Evolutionary conservation across 2,329 filamentous ascomycete genomes (phyloP), one percentile per base, ranked within the genome.

Genomic region (Lithohypha guttulata): DNA sequence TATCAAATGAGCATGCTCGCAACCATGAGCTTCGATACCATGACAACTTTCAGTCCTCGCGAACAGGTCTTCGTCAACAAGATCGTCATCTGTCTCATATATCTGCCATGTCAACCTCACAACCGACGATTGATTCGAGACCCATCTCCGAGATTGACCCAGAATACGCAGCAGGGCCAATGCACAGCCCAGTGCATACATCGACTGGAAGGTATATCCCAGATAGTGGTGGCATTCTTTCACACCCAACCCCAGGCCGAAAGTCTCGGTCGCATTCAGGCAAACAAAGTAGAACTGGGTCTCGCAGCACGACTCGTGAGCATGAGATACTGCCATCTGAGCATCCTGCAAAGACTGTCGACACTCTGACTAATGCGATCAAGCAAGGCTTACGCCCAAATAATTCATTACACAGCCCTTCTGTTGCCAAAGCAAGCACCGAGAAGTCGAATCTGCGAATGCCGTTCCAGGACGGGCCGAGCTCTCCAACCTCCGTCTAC

Each of bases 311-410:
- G 6, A n/a, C 26, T 26, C 37, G 37, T n/a, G 37, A 40, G 7
- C 20, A 18, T 4, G 20, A 33, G 17, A 19, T 18, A 9, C 23
- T 22, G 25, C 27, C 28, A 18, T 19, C 30, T 4, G 9, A 19
- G 11, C 13, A 40, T 18, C 20, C 27, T 6, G 37, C 19, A 9
- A 21, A 8, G 9, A 40, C 37, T 3, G 34, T 40, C 20, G 30
- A 27, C n/a, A 21, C 28, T 20, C 14, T 34, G 17, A 40, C 29
- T 6, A 30, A 28, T 14, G 29, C 37, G 33, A 19, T 49, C 41
- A 7, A 27, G 29, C 28, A 48, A 46, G 13, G 30, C 42, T 6
- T 39, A 39, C 5, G 35, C 25, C 6, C 42, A 29, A 25, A 21
- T 25, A 11, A 38, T 37, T 9, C 19, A 32, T 15, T 13, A 18